These are phyloP conservation scores for Globisporangium cederbergense DNA, from an alignment of 352 stramenopile genomes.

Conservation along the genomic window DNA sequence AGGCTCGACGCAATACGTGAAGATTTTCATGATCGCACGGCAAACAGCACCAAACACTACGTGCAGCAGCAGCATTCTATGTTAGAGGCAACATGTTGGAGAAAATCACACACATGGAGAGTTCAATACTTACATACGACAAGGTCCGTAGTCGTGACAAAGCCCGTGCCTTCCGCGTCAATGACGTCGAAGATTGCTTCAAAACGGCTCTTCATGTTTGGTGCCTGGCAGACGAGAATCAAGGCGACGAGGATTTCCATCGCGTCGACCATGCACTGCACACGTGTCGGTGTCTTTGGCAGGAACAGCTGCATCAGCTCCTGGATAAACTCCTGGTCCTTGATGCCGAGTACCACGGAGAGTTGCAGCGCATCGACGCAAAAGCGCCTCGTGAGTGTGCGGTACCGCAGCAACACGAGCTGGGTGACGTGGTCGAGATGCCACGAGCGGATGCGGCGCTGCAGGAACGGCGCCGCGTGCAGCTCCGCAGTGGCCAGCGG, in stretches of 20 bases:
- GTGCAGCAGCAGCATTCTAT: constrained; percentile 4
- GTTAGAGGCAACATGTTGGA: not conserved
- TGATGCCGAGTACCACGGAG: constrained; percentile 41
- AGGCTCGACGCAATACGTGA: constrained; percentile 44
- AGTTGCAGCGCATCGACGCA: constrained; percentile 64
- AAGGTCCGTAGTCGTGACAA: constrained; percentile 38
- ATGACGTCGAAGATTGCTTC: constrained; percentile 68
- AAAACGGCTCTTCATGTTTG: constrained; percentile 53
- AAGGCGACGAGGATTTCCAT: constrained; percentile 66
- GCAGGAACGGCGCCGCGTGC: constrained; percentile 44
- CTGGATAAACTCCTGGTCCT: constrained; percentile 42
- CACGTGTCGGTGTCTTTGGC: constrained; percentile 46
- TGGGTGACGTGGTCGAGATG: constrained; percentile 45
- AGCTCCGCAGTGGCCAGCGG: constrained; percentile 39
- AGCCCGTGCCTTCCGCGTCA: constrained; percentile 31
- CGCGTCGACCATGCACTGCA: constrained; percentile 67
- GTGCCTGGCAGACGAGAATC: constrained; percentile 58
- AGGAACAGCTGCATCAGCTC: constrained; percentile 51
- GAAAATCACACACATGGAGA: not conserved
- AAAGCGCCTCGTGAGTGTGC: constrained; percentile 44
- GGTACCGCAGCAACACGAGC: constrained; percentile 51
- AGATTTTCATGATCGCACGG: constrained; percentile 56
- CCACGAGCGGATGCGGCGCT: constrained; percentile 52
- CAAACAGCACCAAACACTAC: constrained; percentile 46
- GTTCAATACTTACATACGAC: constrained; percentile 31